These are phyloP conservation scores for Akanthomyces lecanii DNA, from an alignment of 2,329 filamentous ascomycete species.

Conservation along the genomic window DNA sequence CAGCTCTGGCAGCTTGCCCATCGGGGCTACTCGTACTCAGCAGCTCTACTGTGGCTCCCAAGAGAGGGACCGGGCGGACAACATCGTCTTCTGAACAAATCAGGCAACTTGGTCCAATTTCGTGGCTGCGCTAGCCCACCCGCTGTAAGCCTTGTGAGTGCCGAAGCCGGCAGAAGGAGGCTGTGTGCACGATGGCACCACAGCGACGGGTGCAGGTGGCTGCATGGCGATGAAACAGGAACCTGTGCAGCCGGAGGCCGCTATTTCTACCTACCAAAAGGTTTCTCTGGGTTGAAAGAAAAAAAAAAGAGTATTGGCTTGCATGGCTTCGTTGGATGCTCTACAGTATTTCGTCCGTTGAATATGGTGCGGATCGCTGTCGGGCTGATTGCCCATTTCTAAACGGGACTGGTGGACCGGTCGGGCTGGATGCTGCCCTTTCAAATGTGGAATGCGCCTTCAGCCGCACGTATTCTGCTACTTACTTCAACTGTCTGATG, in stretches of 20 bases:
- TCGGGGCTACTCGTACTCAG: not conserved
- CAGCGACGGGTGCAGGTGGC: constrained; percentile 9
- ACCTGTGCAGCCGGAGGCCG: not conserved
- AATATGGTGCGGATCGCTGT: too few relatives aligned
- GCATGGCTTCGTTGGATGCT: not conserved
- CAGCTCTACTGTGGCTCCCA: not conserved
- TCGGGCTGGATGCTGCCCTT: not conserved
- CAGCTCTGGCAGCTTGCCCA: not conserved
- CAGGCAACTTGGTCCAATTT: constrained; percentile 7
- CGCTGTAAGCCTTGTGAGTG: not conserved
- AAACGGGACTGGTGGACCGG: not conserved
- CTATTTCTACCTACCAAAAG: not conserved
- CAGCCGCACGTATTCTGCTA: not conserved
- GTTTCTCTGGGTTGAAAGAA: too few relatives aligned
- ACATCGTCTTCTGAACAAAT: constrained; percentile 1
- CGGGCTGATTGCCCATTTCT: constrained; percentile 1
- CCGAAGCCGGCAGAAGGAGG: constrained; percentile 1
- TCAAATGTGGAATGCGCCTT: not conserved
- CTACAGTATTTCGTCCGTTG: not conserved
- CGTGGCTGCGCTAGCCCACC: constrained; percentile 2
- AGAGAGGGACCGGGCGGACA: not conserved
- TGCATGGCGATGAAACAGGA: not conserved
- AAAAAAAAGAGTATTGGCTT: too few relatives aligned
- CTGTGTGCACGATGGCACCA: not conserved
- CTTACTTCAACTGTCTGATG: too few relatives aligned